phyloP scores from a whole-genome alignment of 495 filamentous ascomycete genomes.

The Xylaria acuta region DNA sequence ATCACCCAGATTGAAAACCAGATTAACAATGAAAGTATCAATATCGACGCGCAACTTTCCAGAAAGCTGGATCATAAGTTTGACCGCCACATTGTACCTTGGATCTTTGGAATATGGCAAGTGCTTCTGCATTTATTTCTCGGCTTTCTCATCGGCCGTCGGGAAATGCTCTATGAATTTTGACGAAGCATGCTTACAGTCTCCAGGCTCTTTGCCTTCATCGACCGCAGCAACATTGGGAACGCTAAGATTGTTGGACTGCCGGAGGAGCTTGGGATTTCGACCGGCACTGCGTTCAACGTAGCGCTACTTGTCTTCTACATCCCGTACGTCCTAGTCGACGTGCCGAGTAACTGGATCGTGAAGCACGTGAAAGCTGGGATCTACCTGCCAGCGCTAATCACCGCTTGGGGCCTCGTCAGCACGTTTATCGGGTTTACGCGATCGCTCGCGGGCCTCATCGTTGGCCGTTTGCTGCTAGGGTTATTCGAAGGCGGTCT shows the following conservation, averaged over 20 bases:
- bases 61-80: conserved; percentile 33
- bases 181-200: background rate
- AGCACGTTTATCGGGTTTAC: conserved; percentile 63
- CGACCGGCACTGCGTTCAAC: conserved; percentile 49
- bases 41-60: conserved; percentile 19
- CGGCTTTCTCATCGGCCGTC: background rate
- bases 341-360: conserved; percentile 66
- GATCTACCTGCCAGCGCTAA: conserved; percentile 57
- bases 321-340: conserved; percentile 57
- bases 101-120: conserved; percentile 57
- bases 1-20: background rate
- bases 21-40: background rate
- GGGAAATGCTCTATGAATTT: background rate
- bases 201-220: conserved; percentile 53
- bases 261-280: conserved; percentile 48
- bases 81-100: conserved; percentile 53
- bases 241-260: conserved; percentile 56
- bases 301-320: conserved; percentile 57
- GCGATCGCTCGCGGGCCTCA: conserved; percentile 59
- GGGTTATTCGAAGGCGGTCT: conserved; percentile 69
- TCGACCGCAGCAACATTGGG: conserved; percentile 61
- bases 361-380: conserved; percentile 66
- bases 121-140: background rate
- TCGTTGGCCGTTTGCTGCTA: conserved; percentile 63
- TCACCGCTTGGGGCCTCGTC: conserved; percentile 57